A percentile compares a stretch with the other conserved stretches of the same genome.
Conservation (phyloP, 1,139 yeast species). For the Martiniozyma asiatica region DNA sequence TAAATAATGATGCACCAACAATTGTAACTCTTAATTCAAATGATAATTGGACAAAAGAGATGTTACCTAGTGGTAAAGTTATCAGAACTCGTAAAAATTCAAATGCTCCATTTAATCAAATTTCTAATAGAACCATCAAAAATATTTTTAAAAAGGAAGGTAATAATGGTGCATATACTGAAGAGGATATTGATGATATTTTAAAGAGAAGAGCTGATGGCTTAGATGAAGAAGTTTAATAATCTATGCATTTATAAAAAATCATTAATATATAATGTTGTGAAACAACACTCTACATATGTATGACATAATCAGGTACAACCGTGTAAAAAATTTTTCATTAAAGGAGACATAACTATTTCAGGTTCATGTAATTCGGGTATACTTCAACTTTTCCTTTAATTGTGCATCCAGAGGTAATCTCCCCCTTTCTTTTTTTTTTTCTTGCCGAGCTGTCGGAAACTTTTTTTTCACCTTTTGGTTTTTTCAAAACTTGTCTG, state of each 20-base stretch:
- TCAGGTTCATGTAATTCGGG: no score
- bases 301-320: no score
- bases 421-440: no score
- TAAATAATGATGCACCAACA: conserved; percentile 42
- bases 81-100: conserved; percentile 29
- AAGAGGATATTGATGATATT: conserved; percentile 38
- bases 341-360: no score
- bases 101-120: conserved; percentile 13
- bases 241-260: background rate
- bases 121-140: conserved; percentile 14
- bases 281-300: no score
- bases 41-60: conserved; percentile 34
- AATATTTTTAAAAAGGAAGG: conserved; percentile 3
- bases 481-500: no score
- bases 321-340: no score
- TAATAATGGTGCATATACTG: conserved; percentile 16
- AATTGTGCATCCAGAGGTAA: no score
- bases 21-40: conserved; percentile 21
- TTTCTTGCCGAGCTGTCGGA: no score
- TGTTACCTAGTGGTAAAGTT: conserved; percentile 60
- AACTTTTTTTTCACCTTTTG: no score
- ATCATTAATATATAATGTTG: no score
- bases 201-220: conserved; percentile 41
- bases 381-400: no score
- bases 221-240: conserved; percentile 17